Percentiles rank a stretch among this genome's conserved stretches.
Conservation (phyloP, 306 rosid genomes). For the Vigna unguiculata region DNA sequence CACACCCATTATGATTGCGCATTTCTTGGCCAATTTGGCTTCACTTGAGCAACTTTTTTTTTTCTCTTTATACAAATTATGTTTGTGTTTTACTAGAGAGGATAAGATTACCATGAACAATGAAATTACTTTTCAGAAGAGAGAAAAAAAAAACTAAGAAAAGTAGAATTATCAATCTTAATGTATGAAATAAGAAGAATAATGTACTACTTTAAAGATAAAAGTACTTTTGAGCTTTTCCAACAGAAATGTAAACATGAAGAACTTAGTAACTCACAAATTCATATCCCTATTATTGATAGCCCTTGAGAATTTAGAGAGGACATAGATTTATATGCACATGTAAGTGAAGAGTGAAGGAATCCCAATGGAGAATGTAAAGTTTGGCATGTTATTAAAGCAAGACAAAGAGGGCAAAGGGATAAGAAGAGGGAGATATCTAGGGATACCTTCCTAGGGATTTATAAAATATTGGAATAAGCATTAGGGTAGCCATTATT, state of each 20-base stretch:
- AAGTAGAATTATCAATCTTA: no score
- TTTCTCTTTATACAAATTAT: neutral
- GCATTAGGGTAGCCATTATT: slow-evolving; percentile 42
- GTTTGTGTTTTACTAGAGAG: no score
- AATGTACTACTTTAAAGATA: no score
- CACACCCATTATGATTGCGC: slow-evolving; percentile 50
- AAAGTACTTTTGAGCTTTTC: no score
- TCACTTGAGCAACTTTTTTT: slow-evolving; percentile 43
- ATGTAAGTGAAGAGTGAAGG: slow-evolving; percentile 55
- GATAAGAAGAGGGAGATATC: slow-evolving; percentile 53
- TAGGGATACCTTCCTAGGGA: slow-evolving; percentile 78
- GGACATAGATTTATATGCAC: slow-evolving; percentile 41
- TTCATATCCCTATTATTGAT: slow-evolving; percentile 35
- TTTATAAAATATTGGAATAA: slow-evolving; percentile 64
- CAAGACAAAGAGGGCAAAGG: slow-evolving; percentile 60
- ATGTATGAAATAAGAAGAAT: no score
- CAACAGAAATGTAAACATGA: no score
- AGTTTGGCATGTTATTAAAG: slow-evolving; percentile 89
- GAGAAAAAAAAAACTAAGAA: no score
- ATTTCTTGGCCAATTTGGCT: slow-evolving; percentile 48
- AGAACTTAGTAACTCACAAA: slow-evolving; percentile 13
- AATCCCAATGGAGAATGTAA: slow-evolving; percentile 85
- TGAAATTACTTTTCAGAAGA: no score
- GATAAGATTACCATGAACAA: no score
- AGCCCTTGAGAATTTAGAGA: slow-evolving; percentile 47